Conservation (phyloP, 2,329 filamentous ascomycete species). For the Penicillium sp. region DNA sequence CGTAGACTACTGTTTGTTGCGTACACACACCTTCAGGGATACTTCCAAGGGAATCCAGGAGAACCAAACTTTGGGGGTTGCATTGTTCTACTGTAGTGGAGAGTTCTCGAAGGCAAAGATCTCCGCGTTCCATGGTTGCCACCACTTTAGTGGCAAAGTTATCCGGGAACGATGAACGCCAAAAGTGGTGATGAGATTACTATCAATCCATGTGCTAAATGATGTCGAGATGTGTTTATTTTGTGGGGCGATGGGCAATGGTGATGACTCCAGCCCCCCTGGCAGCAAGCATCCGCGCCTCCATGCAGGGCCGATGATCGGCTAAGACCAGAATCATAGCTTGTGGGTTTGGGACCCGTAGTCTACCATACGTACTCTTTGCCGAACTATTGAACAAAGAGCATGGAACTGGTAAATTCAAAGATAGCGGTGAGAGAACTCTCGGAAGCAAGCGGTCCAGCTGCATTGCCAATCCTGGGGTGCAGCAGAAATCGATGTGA, state of each 20-base stretch:
- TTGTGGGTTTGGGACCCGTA: too few species aligned
- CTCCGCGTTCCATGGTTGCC: conserved; percentile 1
- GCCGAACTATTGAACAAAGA: neutral
- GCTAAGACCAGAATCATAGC: neutral
- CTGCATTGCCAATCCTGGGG: conserved; percentile 25
- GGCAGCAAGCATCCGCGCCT: conserved; percentile 13
- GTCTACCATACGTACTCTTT: neutral
- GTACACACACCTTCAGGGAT: neutral
- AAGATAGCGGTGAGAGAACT: conserved; percentile 6
- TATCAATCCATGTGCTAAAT: conserved; percentile 5
- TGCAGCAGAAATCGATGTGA: conserved; percentile 14
- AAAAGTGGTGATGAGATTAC: neutral
- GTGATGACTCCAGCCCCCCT: conserved; percentile 4
- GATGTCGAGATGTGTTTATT: conserved; percentile 24
- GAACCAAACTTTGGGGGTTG: neutral
- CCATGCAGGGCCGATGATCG: conserved; percentile 4
- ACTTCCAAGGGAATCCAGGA: neutral
- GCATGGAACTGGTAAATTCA: conserved; percentile 7
- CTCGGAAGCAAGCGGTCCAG: conserved; percentile 9
- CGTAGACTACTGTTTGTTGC: too few species aligned
- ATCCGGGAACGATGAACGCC: neutral
- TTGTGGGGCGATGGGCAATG: conserved; percentile 14
- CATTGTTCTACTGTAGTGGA: neutral
- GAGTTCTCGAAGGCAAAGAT: conserved; percentile 1
- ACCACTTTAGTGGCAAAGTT: conserved; percentile 5